Evolutionary conservation across 306 rosid genomes (phyloP).

Genomic region (Inga leiocalycina): DNA sequence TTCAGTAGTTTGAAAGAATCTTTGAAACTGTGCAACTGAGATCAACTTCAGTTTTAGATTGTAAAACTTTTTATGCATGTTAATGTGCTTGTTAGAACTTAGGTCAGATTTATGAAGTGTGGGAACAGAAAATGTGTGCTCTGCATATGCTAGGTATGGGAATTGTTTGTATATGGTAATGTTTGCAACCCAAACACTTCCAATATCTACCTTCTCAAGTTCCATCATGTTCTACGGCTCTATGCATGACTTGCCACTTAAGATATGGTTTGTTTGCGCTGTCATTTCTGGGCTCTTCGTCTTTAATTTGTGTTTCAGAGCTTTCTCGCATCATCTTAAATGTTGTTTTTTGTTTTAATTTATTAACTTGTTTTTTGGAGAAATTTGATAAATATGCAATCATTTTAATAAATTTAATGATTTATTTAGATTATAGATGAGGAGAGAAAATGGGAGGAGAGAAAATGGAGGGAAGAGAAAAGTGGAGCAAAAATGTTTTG

Average conservation of each 20-base stretch:
- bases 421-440: too few relatives aligned
- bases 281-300: neutral
- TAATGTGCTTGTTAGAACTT: slow-evolving; percentile 26
- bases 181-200: neutral
- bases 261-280: neutral
- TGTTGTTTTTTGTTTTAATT: neutral
- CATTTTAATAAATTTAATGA: neutral
- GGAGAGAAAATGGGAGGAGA: too few relatives aligned
- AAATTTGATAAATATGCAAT: neutral
- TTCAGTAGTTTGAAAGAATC: slow-evolving; percentile 13
- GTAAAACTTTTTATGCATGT: slow-evolving; percentile 19
- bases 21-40: slow-evolving; percentile 21
- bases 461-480: too few relatives aligned
- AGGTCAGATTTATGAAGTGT: slow-evolving; percentile 6
- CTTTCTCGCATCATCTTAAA: neutral
- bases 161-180: neutral
- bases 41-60: slow-evolving; percentile 14
- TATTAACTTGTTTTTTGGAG: neutral
- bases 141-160: neutral
- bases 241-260: neutral
- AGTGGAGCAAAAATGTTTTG: too few relatives aligned
- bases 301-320: neutral
- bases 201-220: neutral
- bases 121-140: neutral
- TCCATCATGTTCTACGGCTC: neutral